Base-by-base conservation (phyloP, 108 stramenopile genomes). In the Conticribra weissflogii region DNA sequence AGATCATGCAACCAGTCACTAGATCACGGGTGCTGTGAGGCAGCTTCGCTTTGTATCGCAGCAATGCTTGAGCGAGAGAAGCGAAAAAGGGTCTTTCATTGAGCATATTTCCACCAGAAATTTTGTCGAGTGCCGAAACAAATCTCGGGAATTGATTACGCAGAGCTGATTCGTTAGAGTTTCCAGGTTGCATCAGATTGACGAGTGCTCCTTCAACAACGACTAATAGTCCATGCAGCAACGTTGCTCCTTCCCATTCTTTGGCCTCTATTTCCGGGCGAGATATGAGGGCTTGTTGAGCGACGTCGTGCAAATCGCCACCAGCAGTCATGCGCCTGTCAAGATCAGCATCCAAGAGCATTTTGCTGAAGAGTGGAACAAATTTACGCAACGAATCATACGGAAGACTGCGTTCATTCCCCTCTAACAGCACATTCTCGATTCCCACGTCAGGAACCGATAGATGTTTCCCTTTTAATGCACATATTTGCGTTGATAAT, bases 401-500 rank as follows among this genome's bases (percentile, higher is more conserved):
- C 3, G 88, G 78, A 18, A 85, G 52, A 23, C 76, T 81, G 25
- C 55, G 49, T 27, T 82, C 86, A 14, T 65, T 52, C 0, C 64
- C 78, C 47, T 77, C 76, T 8, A 76, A 62, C 9, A 46, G 12
- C 12, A 52, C 55, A 22, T 69, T 41, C 16, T 46, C 22, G 23
- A 95, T 55, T 17, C 94, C 94, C 1, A 69, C 71, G 44, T 86
- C 85, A 3, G 91, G 90, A 56, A 95, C 64, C 33, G 79, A 53
- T 63, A 81, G 88, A 33, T 55, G 60, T 50, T 69, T 82, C 23
- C 88, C 93, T 61, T 88, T 83, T 30, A 82, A 21, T 4, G 88
- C 89, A 80, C 94, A 95, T 28, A 92, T 61, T 21, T 88, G 83
- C n/a, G 81, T 82, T 16, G 94, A 91, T 69, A 82, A 85, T 48